A percentile compares a stretch with the other conserved stretches of the same genome.
Conservation (phyloP, 139 green algal genomes). For the Chlorella sorokiniana region DNA sequence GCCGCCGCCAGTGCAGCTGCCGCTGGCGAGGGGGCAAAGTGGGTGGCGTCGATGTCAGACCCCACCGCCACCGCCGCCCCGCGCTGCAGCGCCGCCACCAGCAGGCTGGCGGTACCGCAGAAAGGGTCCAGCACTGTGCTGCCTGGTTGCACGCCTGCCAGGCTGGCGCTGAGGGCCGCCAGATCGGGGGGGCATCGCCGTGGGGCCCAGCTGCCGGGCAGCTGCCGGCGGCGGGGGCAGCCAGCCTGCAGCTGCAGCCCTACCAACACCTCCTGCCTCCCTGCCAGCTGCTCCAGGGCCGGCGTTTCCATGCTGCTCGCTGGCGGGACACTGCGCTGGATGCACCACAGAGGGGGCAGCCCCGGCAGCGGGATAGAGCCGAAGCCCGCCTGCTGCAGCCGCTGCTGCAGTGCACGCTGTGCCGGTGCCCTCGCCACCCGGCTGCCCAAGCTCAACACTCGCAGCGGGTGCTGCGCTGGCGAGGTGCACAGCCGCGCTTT, state of each 20-base stretch:
- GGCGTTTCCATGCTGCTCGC: not conserved
- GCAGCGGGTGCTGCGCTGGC: not conserved
- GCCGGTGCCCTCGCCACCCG: not conserved
- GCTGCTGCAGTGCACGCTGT: conserved; percentile 2
- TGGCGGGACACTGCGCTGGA: not conserved
- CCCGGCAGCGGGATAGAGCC: not conserved
- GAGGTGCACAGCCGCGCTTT: not conserved
- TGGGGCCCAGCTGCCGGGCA: conserved; percentile 14
- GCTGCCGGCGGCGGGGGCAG: not conserved
- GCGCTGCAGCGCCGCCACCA: not conserved
- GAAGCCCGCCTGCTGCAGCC: conserved; percentile 16
- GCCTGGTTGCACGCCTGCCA: not conserved
- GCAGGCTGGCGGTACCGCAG: conserved; percentile 26
- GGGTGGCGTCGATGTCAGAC: not conserved
- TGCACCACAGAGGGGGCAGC: conserved; percentile 4
- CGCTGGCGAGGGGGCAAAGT: not conserved
- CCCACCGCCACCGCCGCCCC: not conserved
- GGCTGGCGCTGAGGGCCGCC: conserved; percentile 1
- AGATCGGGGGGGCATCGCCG: conserved; percentile 28
- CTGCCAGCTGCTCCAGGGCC: not conserved
- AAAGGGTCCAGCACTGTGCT: conserved; percentile 18
- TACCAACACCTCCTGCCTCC: not conserved
- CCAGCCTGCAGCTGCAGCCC: not conserved
- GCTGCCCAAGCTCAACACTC: not conserved
- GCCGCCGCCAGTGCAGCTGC: not conserved